A percentile compares a stretch with the other conserved stretches of the same genome.
phyloP scores from a whole-genome alignment of 2,329 filamentous ascomycete genomes.

The Elsinoe necatrix region DNA sequence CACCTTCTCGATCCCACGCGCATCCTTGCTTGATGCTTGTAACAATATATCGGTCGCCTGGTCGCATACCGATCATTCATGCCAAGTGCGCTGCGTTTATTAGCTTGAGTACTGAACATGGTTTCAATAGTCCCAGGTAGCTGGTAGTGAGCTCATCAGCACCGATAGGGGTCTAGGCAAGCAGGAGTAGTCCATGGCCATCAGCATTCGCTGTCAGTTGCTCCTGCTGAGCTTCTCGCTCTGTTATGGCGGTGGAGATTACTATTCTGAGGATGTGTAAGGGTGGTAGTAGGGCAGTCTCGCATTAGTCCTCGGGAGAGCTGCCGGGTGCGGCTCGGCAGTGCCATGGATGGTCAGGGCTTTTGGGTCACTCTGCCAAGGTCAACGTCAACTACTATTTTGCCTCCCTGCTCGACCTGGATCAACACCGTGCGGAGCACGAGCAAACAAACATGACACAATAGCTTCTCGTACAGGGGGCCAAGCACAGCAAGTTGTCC shows the following conservation, averaged over 20 bases:
- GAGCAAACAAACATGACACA: background rate
- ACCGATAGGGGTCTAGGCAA: background rate
- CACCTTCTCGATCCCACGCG: background rate
- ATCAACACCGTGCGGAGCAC: background rate
- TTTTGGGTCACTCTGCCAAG: background rate
- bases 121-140: background rate
- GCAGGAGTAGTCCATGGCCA: background rate
- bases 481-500: too few species aligned
- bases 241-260: background rate
- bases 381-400: background rate
- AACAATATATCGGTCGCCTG: background rate
- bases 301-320: background rate
- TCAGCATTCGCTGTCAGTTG: background rate
- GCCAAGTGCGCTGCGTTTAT: background rate
- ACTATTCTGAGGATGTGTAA: background rate
- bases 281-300: background rate
- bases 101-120: background rate
- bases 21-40: background rate
- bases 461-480: background rate
- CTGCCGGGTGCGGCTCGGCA: background rate
- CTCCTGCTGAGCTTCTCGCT: background rate
- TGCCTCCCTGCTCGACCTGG: background rate
- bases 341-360: background rate
- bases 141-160: background rate
- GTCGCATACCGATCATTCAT: background rate